Percentiles rank a stretch among this genome's conserved stretches.
These are phyloP conservation scores for Penicillium sp. DNA, from an alignment of 2,329 filamentous ascomycete species.

Conservation along the genomic window DNA sequence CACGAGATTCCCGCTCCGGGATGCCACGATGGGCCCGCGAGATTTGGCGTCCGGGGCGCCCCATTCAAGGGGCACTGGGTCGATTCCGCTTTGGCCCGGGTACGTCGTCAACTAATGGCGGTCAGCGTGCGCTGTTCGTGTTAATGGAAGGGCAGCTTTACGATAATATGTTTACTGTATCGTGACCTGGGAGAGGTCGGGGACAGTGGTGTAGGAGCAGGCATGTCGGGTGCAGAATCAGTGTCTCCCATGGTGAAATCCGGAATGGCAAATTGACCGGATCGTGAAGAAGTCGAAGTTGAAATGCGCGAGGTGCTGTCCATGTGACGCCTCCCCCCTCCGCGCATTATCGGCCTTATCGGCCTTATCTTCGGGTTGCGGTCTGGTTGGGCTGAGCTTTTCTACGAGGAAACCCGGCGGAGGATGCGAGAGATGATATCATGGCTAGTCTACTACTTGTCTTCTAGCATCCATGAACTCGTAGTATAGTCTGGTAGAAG, in stretches of 20 bases:
- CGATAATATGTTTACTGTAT: conserved; percentile 38
- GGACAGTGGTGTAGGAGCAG: conserved; percentile 20
- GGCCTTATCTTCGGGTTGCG: too few species aligned
- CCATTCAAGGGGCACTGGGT: conserved; percentile 86
- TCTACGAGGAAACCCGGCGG: too few species aligned
- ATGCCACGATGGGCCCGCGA: conserved; percentile 86
- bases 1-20: conserved; percentile 29
- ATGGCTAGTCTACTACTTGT: too few species aligned
- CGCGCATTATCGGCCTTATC: too few species aligned
- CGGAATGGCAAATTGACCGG: too few species aligned
- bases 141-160: conserved; percentile 15
- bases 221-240: conserved; percentile 18
- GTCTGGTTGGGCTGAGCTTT: too few species aligned
- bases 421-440: too few species aligned
- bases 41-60: conserved; percentile 70
- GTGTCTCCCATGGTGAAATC: conserved; percentile 25
- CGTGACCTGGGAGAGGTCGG: conserved; percentile 23
- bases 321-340: too few species aligned
- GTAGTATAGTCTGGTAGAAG: too few species aligned
- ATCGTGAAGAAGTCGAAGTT: too few species aligned
- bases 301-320: too few species aligned
- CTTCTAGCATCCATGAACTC: too few species aligned
- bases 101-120: conserved; percentile 35
- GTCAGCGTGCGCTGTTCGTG: conserved; percentile 13
- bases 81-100: conserved; percentile 69